These are phyloP conservation scores for Entophlyctis helioformis DNA, from an alignment of 192 early-diverging fungal species.

Conservation along the genomic window DNA sequence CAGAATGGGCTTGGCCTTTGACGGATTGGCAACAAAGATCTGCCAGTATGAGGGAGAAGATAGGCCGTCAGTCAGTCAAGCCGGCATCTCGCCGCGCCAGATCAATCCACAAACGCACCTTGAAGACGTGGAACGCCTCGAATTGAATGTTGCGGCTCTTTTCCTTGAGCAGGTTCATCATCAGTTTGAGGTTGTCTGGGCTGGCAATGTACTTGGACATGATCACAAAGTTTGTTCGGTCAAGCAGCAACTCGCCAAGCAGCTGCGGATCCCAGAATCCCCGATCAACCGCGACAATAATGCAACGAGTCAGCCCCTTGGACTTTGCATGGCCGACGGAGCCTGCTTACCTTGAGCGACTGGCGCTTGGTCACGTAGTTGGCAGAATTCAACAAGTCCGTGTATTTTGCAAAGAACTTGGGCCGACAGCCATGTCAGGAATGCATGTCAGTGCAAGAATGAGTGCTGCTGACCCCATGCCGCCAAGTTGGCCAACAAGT, in stretches of 20 bases:
- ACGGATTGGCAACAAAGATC: constrained; percentile 98
- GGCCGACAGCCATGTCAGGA: neutral
- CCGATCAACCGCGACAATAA: too few relatives aligned
- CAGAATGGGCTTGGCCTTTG: constrained; percentile 82
- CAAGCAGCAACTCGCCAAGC: constrained; percentile 92
- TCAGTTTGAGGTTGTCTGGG: constrained; percentile 88
- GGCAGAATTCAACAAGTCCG: constrained; percentile 64
- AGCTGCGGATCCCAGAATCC: constrained; percentile 34
- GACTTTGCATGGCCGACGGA: too few relatives aligned
- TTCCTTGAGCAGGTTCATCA: constrained; percentile 95
- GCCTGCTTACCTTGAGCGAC: constrained; percentile 88
- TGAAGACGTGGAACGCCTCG: constrained; percentile 99
- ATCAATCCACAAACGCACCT: too few relatives aligned
- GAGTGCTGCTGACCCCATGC: too few relatives aligned
- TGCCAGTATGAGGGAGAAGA: too few relatives aligned
- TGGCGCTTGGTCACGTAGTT: constrained; percentile 99
- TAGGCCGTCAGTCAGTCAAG: too few relatives aligned
- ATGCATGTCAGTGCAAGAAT: neutral
- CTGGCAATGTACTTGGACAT: constrained; percentile 92
- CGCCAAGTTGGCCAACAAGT: too few relatives aligned
- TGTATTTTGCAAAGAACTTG: constrained; percentile 81
- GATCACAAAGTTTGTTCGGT: constrained; percentile 85
- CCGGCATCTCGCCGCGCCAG: too few relatives aligned
- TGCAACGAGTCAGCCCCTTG: too few relatives aligned
- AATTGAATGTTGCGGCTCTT: constrained; percentile 97